These are phyloP conservation scores for Penicillium daleae DNA, from an alignment of 495 filamentous ascomycete genomes.

Conservation along the genomic window DNA sequence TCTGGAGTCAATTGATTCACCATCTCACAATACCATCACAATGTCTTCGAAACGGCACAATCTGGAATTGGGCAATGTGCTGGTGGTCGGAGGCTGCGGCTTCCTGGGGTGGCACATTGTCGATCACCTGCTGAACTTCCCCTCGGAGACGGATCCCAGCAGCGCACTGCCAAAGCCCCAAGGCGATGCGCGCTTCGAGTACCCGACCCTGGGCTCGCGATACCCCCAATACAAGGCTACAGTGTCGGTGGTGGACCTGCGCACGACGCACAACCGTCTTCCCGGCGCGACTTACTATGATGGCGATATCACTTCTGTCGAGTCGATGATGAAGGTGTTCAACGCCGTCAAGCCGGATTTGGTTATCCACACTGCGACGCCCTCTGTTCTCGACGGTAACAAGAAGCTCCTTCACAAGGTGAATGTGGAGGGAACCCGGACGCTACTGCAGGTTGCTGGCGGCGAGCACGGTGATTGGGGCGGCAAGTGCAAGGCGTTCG, in stretches of 20 bases:
- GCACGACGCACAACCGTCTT: slow-evolving; percentile 72
- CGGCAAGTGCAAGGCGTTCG: slow-evolving; percentile 82
- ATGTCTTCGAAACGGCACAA: slow-evolving; percentile 44
- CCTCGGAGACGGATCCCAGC: slow-evolving; percentile 51
- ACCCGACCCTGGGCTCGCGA: slow-evolving; percentile 42
- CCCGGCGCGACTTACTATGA: slow-evolving; percentile 77
- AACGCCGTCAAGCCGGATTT: slow-evolving; percentile 75
- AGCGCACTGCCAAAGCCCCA: slow-evolving; percentile 44
- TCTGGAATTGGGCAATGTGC: slow-evolving; percentile 51
- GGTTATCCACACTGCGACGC: slow-evolving; percentile 94
- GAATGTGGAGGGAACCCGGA: slow-evolving; percentile 88
- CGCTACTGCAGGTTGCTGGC: slow-evolving; percentile 73
- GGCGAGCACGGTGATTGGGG: slow-evolving; percentile 59
- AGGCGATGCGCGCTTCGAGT: slow-evolving; percentile 46
- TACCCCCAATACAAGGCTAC: slow-evolving; percentile 53
- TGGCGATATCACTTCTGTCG: slow-evolving; percentile 81
- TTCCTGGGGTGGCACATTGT: slow-evolving; percentile 65
- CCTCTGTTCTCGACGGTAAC: slow-evolving; percentile 56
- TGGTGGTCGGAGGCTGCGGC: slow-evolving; percentile 61
- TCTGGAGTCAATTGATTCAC: slow-evolving; percentile 9
- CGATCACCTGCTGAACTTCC: slow-evolving; percentile 57
- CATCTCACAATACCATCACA: slow-evolving; percentile 9
- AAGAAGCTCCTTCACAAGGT: slow-evolving; percentile 64
- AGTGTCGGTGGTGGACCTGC: slow-evolving; percentile 86
- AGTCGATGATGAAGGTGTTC: slow-evolving; percentile 67